Percentiles rank a stretch among this genome's conserved stretches.
Conservation (phyloP, 192 early-diverging fungal species). For the Chytriomyces hyalinus region DNA sequence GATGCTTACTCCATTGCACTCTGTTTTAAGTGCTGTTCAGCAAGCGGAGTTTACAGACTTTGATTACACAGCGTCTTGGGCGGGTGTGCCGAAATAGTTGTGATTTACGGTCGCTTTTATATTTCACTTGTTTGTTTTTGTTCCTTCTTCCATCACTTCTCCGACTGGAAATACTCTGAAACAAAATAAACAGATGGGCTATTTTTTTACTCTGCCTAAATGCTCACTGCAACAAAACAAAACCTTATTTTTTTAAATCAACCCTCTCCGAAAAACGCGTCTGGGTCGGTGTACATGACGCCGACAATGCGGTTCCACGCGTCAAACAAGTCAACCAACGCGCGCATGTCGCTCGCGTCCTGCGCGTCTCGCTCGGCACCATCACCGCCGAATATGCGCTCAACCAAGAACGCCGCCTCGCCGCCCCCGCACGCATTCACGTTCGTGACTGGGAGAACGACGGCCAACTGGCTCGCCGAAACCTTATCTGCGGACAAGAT, state of each 20-base stretch:
- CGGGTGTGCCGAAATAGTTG: slow-evolving; percentile 1
- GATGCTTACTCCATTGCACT: slow-evolving; percentile 88
- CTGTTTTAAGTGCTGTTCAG: slow-evolving; percentile 70
- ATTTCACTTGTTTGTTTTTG: no score
- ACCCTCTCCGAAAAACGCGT: not conserved
- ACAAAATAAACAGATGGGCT: no score
- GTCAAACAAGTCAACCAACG: not conserved
- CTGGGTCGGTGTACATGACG: not conserved
- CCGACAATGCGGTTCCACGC: not conserved
- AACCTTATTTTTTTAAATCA: not conserved
- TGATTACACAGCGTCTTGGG: slow-evolving; percentile 91
- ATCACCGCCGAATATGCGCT: not conserved
- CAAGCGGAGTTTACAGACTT: slow-evolving; percentile 93
- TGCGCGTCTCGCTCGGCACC: not conserved
- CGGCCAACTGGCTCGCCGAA: slow-evolving; percentile 21
- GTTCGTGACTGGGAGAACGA: slow-evolving; percentile 18
- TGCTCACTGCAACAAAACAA: no score
- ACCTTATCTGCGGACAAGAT: slow-evolving; percentile 22
- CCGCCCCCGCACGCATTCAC: slow-evolving; percentile 10
- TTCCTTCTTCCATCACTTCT: no score
- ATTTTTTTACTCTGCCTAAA: no score
- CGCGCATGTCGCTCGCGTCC: not conserved
- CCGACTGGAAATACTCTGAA: no score
- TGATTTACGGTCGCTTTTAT: no score
- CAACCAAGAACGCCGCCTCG: not conserved